Base-by-base conservation (phyloP, 2,329 filamentous ascomycete species). In the Dactylellina parvicollis region DNA sequence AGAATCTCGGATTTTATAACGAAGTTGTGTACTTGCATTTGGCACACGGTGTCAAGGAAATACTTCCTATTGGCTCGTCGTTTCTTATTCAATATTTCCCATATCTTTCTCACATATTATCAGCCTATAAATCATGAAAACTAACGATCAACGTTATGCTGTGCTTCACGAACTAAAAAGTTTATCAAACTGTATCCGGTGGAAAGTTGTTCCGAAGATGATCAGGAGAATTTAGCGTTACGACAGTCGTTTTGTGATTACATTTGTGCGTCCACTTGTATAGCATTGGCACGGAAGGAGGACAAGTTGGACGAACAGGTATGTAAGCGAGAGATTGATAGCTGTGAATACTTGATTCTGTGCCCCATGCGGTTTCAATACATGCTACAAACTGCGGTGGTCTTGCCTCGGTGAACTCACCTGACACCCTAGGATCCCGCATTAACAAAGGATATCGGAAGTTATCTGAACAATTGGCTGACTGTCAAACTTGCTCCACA, bases 141-240 rank as follows among this genome's bases (percentile, higher is more conserved):
- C 78, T 89, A 3, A 80, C 80, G 2, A 80, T 90, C 5, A 89
- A 89, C 32, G 82, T 83, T 16, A 84, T 92, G 67, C 87, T 90
- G 30, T 92, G 91, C 78, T 83, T 91, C 65, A n/a, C 96, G 92
- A 28, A 36, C 22, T 30, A 26, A 24, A 73, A 74, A 74, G 70
- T 74, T 67, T 50, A 74, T 69, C 34, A 44, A 64, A 30, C n/a
- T 74, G 22, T 69, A 74, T 22, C 49, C 62, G 10, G 26, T 34
- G 46, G 62, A 62, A 59, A 69, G 2, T 28, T 74, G 24, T 54
- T 69, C 64, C 44, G 70, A 74, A 32, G 69, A 73, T 12, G 69
- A 73, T 7, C 5, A 56, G 18, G 69, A 73, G 47, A 66, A 73
- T 49, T 49, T 74, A 12, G 30, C 52, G 32, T 44, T 74, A 52